A percentile compares a stretch with the other conserved stretches of the same genome.
Evolutionary conservation across 2,329 filamentous ascomycete species (phyloP).

Genomic region (Monosporascus sp.): DNA sequence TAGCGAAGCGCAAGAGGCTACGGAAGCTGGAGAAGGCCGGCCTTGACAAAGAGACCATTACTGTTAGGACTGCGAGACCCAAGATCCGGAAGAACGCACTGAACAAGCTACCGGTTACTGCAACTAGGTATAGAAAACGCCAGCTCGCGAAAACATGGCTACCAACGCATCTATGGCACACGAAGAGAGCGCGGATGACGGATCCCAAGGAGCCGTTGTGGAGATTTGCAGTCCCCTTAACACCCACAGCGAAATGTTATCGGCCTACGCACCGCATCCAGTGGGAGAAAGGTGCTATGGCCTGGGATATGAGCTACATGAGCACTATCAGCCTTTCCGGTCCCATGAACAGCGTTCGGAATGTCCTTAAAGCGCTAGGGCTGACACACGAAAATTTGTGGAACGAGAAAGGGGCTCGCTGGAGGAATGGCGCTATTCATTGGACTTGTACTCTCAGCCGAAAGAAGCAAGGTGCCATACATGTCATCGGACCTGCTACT

Average conservation of each 20-base stretch:
- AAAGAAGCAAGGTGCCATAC: conserved; percentile 47
- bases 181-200: conserved; percentile 88
- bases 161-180: conserved; percentile 89
- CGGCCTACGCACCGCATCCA: conserved; percentile 78
- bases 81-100: conserved; percentile 68
- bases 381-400: conserved; percentile 57
- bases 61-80: conserved; percentile 44
- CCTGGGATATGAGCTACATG: conserved; percentile 94
- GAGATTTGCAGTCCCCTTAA: conserved; percentile 82
- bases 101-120: conserved; percentile 54
- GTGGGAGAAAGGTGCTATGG: conserved; percentile 69
- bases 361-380: conserved; percentile 62
- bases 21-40: conserved; percentile 26
- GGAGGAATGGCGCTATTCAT: conserved; percentile 53
- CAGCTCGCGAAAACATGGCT: conserved; percentile 90
- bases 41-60: conserved; percentile 30
- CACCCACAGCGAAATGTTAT: conserved; percentile 86
- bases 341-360: conserved; percentile 54
- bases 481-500: conserved; percentile 66
- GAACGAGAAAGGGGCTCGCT: conserved; percentile 62
- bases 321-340: conserved; percentile 79
- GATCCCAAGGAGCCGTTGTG: conserved; percentile 74
- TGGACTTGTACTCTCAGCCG: conserved; percentile 48
- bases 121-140: conserved; percentile 71
- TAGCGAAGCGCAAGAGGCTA: conserved; percentile 51